Evolutionary conservation across 805 yeast species (phyloP).

Genomic region (Debaryomyces maramus): DNA sequence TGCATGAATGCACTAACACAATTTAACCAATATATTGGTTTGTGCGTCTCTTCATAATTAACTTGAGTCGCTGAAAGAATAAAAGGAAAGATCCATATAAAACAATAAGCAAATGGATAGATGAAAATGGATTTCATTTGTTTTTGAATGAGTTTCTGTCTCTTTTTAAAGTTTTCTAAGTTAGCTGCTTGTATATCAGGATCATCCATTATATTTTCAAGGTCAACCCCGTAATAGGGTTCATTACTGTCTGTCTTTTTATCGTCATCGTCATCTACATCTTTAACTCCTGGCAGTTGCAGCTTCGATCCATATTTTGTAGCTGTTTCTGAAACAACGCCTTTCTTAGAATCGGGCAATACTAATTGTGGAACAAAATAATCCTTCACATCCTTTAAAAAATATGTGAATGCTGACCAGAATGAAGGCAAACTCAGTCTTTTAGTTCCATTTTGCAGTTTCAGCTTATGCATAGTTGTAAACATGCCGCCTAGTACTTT

Average conservation of each 20-base stretch:
- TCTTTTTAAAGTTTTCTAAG: conserved; percentile 56
- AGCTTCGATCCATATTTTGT: not conserved
- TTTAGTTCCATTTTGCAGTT: conserved; percentile 4
- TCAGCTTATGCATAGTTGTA: conserved; percentile 27
- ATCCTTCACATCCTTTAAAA: conserved; percentile 22
- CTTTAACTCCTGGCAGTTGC: not conserved
- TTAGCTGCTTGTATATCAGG: conserved; percentile 58
- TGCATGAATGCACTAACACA: conserved; percentile 73
- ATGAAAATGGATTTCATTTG: conserved; percentile 80
- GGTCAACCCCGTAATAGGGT: conserved; percentile 11
- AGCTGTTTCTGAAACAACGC: conserved; percentile 4
- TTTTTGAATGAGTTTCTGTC: conserved; percentile 66
- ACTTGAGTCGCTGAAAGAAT: conserved; percentile 61
- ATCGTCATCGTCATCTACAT: conserved; percentile 6
- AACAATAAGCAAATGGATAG: conserved; percentile 79
- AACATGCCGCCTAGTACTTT: conserved; percentile 51
- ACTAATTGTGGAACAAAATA: conserved; percentile 26
- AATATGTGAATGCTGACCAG: conserved; percentile 32
- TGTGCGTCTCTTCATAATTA: conserved; percentile 45
- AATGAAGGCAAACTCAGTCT: conserved; percentile 30
- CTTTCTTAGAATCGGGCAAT: conserved; percentile 22
- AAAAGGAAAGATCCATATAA: conserved; percentile 82
- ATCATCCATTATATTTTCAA: conserved; percentile 24
- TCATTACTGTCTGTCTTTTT: conserved; percentile 17
- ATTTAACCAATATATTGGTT: conserved; percentile 62